Conservation (phyloP, 148 eudicot species). For the Pouteria glomerata region DNA sequence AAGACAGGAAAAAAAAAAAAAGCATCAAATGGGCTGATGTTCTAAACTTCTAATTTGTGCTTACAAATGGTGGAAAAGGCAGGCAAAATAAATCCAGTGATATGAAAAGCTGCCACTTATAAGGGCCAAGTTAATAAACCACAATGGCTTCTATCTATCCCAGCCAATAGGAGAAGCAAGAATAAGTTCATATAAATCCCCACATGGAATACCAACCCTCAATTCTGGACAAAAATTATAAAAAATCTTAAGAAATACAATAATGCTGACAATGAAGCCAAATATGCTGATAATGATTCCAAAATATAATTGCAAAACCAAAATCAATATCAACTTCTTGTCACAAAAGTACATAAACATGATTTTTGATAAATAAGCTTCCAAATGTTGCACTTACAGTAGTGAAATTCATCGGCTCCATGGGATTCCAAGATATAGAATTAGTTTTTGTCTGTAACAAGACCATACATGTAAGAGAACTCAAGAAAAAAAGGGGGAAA, state of each 20-base stretch:
- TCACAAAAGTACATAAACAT: neutral
- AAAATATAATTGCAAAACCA: conserved; percentile 7
- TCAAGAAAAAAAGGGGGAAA: neutral
- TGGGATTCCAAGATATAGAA: conserved; percentile 90
- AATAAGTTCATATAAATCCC: neutral
- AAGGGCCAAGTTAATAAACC: neutral
- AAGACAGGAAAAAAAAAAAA: neutral
- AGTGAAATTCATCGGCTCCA: conserved; percentile 98
- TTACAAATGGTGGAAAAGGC: neutral
- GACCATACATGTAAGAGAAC: conserved; percentile 11
- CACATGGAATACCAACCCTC: neutral
- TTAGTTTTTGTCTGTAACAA: conserved; percentile 76
- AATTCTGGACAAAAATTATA: too few relatives aligned
- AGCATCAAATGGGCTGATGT: neutral
- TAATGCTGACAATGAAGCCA: neutral
- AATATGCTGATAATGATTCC: neutral
- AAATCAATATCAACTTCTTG: neutral
- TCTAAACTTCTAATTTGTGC: neutral
- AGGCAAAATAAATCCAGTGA: neutral
- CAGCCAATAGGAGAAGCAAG: neutral
- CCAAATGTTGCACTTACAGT: conserved; percentile 49
- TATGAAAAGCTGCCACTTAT: neutral
- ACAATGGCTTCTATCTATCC: neutral
- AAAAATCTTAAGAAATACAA: too few relatives aligned
- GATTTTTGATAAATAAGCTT: neutral